Conservation (phyloP, 306 rosid species). For the Alnus rubra region DNA sequence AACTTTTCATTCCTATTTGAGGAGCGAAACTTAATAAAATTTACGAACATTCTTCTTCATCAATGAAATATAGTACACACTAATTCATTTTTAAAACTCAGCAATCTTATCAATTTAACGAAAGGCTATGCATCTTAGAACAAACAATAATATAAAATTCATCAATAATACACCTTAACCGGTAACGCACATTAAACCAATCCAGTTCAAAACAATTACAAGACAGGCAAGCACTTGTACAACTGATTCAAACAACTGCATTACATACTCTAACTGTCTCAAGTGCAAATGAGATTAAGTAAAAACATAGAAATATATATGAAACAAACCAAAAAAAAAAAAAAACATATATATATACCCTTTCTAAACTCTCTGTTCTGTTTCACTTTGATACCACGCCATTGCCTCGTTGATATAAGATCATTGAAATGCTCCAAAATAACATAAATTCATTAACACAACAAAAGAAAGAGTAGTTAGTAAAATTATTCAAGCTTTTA, state of each 20-base stretch:
- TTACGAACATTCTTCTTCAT: background rate
- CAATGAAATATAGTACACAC: background rate
- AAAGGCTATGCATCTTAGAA: background rate
- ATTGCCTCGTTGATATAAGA: constrained; percentile 50
- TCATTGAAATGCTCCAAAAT: constrained; percentile 59
- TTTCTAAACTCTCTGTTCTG: constrained; percentile 67
- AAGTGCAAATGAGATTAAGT: background rate
- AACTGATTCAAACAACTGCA: background rate
- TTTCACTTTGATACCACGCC: constrained; percentile 52
- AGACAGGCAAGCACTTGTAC: background rate
- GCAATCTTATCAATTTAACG: background rate
- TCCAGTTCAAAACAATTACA: background rate
- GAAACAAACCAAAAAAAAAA: background rate
- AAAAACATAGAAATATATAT: background rate
- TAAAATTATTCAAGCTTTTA: background rate
- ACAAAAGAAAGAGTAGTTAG: background rate
- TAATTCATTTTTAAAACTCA: background rate
- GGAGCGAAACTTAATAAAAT: background rate
- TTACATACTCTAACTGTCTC: background rate
- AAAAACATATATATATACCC: constrained; percentile 35
- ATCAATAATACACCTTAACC: background rate
- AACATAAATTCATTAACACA: background rate
- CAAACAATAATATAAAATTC: background rate
- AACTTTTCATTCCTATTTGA: background rate
- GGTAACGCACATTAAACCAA: background rate